Base-by-base conservation (phyloP, 768 basidiomycete species). In the Rhizopogon vesiculosus region DNA sequence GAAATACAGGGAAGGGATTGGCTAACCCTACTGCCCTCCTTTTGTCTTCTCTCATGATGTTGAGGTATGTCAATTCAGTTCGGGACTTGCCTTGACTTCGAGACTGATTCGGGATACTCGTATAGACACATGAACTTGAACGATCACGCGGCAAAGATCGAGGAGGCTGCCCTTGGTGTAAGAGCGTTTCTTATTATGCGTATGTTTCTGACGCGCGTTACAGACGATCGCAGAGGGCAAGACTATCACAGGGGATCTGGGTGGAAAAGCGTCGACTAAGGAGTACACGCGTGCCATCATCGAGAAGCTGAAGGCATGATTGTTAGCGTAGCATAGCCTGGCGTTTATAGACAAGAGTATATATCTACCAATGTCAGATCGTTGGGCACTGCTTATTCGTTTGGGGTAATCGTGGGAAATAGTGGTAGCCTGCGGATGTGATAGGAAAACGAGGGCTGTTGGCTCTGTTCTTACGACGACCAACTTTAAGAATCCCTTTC, bases 21-120 rank as follows among this genome's bases (percentile, higher is more conserved):
- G 96, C 97, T 67, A 99, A 99, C 79, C 97, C 97, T n/a, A 98
- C 97, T n/a, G 97, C 97, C 3, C 82, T 99, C 44, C 78, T 99
- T 51, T 73, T 99, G 60, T 95, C 92, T 59, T 93, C 93, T 55
- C 75, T 98, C 59, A 98, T 98, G 97, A 98, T 98, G 96, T 72
- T 98, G 66, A 85, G 93, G 92, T 91, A 64, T 57, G 82, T 74
- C 56, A 54, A 45, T 49, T 59, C 55, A 39, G 46, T 49, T 59
- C 55, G 35, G 49, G 38, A 19, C 16, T 15, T 33, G 6, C 35
- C 42, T 33, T 28, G 13, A 53, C 18, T 40, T 53, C 55, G 49
- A 58, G 38, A 59, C 59, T 62, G 65, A 63, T 63, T 60, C 62
- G 63, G 65, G 50, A 51, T 25, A 25, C 51, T 58, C 56, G 57